A percentile compares a stretch with the other conserved stretches of the same genome.
These are phyloP conservation scores for Rubus idaeus DNA, from an alignment of 306 rosid genomes.

Conservation along the genomic window DNA sequence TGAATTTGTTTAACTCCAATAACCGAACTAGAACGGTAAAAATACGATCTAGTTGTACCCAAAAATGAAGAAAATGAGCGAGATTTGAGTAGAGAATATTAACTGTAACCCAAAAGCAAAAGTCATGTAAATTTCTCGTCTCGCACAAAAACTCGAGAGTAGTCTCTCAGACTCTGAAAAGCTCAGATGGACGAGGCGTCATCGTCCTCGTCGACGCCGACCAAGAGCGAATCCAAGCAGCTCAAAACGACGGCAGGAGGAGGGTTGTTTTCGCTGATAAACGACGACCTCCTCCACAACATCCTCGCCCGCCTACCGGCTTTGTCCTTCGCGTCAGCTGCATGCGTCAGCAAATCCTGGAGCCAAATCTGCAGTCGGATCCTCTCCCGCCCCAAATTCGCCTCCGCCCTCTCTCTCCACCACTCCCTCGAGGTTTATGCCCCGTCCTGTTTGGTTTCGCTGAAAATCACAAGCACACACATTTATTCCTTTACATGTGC, in stretches of 20 bases:
- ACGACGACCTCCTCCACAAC: constrained; percentile 39
- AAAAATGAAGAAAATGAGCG: no score
- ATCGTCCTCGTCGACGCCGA: constrained; percentile 1
- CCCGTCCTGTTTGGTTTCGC: not conserved
- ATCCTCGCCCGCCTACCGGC: constrained; percentile 53
- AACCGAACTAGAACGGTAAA: no score
- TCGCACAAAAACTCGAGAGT: no score
- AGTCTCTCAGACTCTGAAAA: no score
- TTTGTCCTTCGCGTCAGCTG: constrained; percentile 55
- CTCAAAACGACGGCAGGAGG: constrained; percentile 9
- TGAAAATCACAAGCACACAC: not conserved
- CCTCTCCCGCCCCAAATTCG: constrained; percentile 61
- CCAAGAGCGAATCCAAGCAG: not conserved
- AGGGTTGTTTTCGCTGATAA: not conserved
- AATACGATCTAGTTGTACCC: no score
- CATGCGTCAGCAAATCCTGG: constrained; percentile 68
- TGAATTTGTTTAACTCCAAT: no score
- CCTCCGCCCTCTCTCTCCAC: constrained; percentile 68
- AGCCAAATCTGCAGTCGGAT: constrained; percentile 44
- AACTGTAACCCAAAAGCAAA: no score
- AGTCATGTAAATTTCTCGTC: no score
- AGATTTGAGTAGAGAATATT: no score
- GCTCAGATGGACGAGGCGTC: constrained; percentile 7
- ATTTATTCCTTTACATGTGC: not conserved
- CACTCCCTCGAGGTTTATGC: constrained; percentile 27